Percentiles rank a stretch among this genome's conserved stretches.
These are phyloP conservation scores for Urtica urens DNA, from an alignment of 306 rosid species.

Conservation along the genomic window DNA sequence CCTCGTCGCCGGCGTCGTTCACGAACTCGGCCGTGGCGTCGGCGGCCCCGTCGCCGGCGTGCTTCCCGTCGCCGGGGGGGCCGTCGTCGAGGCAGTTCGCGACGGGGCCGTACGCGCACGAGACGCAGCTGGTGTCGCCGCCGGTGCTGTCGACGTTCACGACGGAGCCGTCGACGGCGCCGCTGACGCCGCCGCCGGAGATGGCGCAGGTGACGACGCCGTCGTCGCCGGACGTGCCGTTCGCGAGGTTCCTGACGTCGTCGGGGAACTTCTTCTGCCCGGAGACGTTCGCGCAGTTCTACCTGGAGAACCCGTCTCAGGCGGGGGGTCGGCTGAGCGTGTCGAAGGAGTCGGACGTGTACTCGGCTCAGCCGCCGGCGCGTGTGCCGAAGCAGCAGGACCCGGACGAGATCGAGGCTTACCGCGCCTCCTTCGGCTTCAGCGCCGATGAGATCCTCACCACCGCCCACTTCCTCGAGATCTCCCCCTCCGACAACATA, in stretches of 20 bases:
- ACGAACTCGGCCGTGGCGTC: slow-evolving; percentile 93
- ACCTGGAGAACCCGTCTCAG: slow-evolving; percentile 89
- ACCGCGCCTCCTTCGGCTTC: slow-evolving; percentile 97
- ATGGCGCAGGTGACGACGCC: slow-evolving; percentile 98
- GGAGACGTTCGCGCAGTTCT: slow-evolving; percentile 90
- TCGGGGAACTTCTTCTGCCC: slow-evolving; percentile 93
- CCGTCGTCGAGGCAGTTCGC: slow-evolving; percentile 85
- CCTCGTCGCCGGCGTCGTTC: slow-evolving; percentile 95
- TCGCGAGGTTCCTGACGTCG: slow-evolving; percentile 85
- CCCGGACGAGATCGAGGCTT: slow-evolving; percentile 93
- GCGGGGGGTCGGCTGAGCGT: slow-evolving; percentile 92
- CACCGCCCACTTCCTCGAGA: slow-evolving; percentile 82
- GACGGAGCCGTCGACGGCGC: slow-evolving; percentile 97
- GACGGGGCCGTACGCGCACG: slow-evolving; percentile 96
- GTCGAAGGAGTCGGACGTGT: slow-evolving; percentile 89
- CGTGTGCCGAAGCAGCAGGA: slow-evolving; percentile 84
- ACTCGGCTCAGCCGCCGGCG: slow-evolving; percentile 66
- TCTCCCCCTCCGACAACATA: too few relatives aligned
- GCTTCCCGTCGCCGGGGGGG: slow-evolving; percentile 94
- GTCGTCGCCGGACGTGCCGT: slow-evolving; percentile 97
- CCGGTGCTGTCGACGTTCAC: slow-evolving; percentile 95
- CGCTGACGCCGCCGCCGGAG: slow-evolving; percentile 97
- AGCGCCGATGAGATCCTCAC: slow-evolving; percentile 98
- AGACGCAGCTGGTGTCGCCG: slow-evolving; percentile 88
- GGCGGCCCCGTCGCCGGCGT: slow-evolving; percentile 79